Evolutionary conservation across 371 early-diverging fungal genomes (phyloP).

Genomic region (Mucor sp.): DNA sequence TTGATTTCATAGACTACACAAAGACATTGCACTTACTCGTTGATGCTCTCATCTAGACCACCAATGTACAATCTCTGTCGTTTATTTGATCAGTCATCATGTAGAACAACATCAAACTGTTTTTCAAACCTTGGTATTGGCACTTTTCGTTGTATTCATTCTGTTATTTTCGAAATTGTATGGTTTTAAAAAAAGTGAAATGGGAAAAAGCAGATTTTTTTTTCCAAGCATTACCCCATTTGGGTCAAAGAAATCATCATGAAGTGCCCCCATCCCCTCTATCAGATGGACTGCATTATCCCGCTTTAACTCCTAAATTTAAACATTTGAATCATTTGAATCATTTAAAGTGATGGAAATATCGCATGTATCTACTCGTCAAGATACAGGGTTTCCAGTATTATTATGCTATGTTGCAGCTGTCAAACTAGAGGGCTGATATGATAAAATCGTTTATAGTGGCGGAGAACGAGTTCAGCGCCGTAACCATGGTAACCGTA

Average conservation of each 20-base stretch:
- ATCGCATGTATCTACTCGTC: neutral
- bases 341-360: neutral
- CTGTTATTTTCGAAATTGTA: neutral
- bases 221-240: neutral
- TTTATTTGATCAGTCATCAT: neutral
- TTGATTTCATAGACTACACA: neutral
- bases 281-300: neutral
- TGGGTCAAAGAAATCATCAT: neutral
- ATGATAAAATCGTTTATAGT: neutral
- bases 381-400: neutral
- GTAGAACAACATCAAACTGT: neutral
- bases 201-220: neutral
- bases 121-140: neutral
- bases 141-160: neutral
- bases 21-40: slow-evolving; percentile 49
- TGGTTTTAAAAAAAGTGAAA: neutral
- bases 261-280: neutral
- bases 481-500: neutral
- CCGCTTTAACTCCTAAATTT: neutral
- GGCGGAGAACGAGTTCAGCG: neutral
- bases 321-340: neutral
- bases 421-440: neutral
- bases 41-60: slow-evolving; percentile 58
- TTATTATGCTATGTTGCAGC: neutral
- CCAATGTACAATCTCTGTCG: slow-evolving; percentile 61